Evolutionary conservation across 2,329 filamentous ascomycete species (phyloP).

Genomic region (Cordyceps pruinosa): DNA sequence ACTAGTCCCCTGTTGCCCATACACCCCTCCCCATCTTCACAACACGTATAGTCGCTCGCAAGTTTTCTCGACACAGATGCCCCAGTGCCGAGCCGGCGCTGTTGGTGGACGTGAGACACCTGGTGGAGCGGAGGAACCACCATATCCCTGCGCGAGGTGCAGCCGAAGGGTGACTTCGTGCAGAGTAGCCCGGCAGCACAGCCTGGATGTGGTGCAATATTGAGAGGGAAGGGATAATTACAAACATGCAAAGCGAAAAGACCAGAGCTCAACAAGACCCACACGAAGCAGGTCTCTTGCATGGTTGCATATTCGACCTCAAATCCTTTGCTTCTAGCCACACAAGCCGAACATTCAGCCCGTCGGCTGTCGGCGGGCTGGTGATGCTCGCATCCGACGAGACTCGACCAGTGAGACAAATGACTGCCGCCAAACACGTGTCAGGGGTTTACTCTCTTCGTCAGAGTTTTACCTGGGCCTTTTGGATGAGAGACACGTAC

Average conservation of each 20-base stretch:
- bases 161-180: not conserved
- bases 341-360: not conserved
- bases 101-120: not conserved
- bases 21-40: not conserved
- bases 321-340: not conserved
- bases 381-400: not conserved
- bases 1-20: not conserved
- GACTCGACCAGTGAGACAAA: not conserved
- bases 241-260: not conserved
- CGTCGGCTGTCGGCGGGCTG: not conserved
- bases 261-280: not conserved
- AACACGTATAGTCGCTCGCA: not conserved
- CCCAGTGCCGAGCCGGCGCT: not conserved
- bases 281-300: not conserved
- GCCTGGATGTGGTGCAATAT: not conserved
- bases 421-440: not conserved
- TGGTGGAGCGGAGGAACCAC: constrained; percentile 5
- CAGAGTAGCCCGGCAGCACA: not conserved
- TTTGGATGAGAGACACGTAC: no score
- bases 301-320: not conserved
- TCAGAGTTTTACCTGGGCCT: no score
- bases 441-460: no score
- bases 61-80: not conserved
- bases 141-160: not conserved
- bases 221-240: not conserved